Evolutionary conservation across 164 flowering plant species (phyloP), one percentile per base, ranked within the genome.

Genomic region (Berberis vulgaris): DNA sequence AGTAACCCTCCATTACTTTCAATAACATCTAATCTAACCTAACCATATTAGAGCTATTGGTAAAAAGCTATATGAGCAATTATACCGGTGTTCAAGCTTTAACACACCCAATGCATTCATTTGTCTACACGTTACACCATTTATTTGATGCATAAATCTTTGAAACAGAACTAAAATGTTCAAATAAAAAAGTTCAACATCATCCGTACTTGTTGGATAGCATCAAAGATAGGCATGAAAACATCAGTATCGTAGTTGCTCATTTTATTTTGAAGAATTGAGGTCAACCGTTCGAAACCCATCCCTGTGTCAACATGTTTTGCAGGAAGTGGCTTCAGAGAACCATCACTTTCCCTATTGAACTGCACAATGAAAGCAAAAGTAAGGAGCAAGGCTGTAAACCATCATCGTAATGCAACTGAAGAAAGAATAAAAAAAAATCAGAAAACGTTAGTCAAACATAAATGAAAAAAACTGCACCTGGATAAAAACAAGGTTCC

Each of bases 191-290:
- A n/a, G 55, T 46, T 47, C 49, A 61, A 26, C 26, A 6, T 59
- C 43, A 47, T 47, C 62, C 72, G 54, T 81, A 88, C 98, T 82
- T 77, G 65, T 66, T 84, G 89, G 57, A 94, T 89, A 39, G 92
- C 94, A 71, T 86, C 82, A 72, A 95, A 89, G 68, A 95, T 85
- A 63, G 97, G 97, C 77, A 82, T n/a, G 79, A 95, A 95, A 12
- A 95, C 84, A 78, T 95, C 99, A 54, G 97, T 89, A 59, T 95
- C 99, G 82, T 91, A 95, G 78, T 91, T 95, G 84, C 99, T 91
- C 94, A 88, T 84, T 79, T 80, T 89, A 57, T 84, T 84, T 75
- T 95, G 99, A 61, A 95, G 94, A 68, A 91, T 80, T 42, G 98
- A 89, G 43, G 98, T 89, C 71, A 91, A 78, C 66, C 99, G 88